Evolutionary conservation across 495 filamentous ascomycete species (phyloP).

Genomic region (Tuber brumale): DNA sequence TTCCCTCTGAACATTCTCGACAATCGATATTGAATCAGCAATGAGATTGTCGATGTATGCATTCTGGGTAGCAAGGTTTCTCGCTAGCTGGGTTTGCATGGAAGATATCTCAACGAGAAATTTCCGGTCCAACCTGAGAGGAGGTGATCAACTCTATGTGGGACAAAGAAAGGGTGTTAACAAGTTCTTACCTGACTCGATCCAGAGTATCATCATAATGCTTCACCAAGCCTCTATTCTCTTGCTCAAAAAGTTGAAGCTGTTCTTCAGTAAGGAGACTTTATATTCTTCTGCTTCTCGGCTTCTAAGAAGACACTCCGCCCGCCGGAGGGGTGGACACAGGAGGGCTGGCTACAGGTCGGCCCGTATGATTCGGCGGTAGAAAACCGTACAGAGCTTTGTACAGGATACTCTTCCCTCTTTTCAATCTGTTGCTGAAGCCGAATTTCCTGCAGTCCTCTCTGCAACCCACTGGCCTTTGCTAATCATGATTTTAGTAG

Average conservation of each 20-base stretch:
- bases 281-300: too few species aligned
- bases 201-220: slow-evolving; percentile 86
- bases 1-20: slow-evolving; percentile 88
- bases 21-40: slow-evolving; percentile 70
- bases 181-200: slow-evolving; percentile 66
- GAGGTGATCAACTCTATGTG: slow-evolving; percentile 10
- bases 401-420: too few species aligned
- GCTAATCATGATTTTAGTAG: too few species aligned
- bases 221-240: slow-evolving; percentile 85
- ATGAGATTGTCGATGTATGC: slow-evolving; percentile 82
- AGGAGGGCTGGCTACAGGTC: too few species aligned
- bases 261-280: slow-evolving; percentile 63
- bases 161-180: background rate
- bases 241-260: slow-evolving; percentile 83
- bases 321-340: too few species aligned
- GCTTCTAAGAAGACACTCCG: too few species aligned
- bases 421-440: too few species aligned
- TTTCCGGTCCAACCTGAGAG: slow-evolving; percentile 69
- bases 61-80: slow-evolving; percentile 75
- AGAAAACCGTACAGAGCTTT: too few species aligned
- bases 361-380: too few species aligned
- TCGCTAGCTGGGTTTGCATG: slow-evolving; percentile 77
- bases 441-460: too few species aligned
- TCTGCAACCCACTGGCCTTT: too few species aligned
- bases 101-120: slow-evolving; percentile 89